Conservation (phyloP, 306 rosid genomes). For the Cicer pinnatifidum region DNA sequence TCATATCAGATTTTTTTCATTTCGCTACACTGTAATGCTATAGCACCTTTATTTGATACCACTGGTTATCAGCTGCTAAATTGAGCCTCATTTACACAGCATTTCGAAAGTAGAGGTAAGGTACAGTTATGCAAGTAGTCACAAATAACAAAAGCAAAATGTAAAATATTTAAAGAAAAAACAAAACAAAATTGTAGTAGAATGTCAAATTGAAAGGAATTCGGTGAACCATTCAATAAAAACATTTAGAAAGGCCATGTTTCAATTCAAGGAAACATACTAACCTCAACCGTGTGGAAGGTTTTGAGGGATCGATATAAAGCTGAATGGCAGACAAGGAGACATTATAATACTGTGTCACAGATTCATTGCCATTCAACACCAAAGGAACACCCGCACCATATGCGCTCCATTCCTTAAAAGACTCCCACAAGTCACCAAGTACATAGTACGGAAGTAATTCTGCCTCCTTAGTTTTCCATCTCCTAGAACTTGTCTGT, state of each 20-base stretch:
- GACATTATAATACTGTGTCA: conserved; percentile 82
- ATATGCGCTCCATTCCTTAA: conserved; percentile 87
- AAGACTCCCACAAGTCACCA: conserved; percentile 88
- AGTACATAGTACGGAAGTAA: conserved; percentile 79
- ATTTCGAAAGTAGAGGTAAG: background rate
- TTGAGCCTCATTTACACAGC: conserved; percentile 4
- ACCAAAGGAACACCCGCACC: conserved; percentile 85
- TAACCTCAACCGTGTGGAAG: conserved; percentile 66
- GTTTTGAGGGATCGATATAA: conserved; percentile 70
- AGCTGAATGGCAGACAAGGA: conserved; percentile 91
- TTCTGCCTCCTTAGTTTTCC: conserved; percentile 60
- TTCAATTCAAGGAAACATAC: background rate
- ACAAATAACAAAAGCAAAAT: conserved; percentile 21
- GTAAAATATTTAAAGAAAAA: background rate
- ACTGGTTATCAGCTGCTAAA: conserved; percentile 10
- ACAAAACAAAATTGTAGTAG: background rate
- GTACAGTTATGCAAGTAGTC: background rate
- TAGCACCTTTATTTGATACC: background rate
- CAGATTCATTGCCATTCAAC: conserved; percentile 80
- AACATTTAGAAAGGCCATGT: conserved; percentile 5
- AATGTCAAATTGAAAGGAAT: background rate
- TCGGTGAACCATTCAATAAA: background rate
- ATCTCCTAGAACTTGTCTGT: conserved; percentile 63
- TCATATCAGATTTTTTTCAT: background rate
- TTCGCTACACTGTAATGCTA: background rate